Percentiles rank a stretch among this genome's conserved stretches.
These are phyloP conservation scores for Clausena lansium DNA, from an alignment of 345 rosid species.

Conservation along the genomic window DNA sequence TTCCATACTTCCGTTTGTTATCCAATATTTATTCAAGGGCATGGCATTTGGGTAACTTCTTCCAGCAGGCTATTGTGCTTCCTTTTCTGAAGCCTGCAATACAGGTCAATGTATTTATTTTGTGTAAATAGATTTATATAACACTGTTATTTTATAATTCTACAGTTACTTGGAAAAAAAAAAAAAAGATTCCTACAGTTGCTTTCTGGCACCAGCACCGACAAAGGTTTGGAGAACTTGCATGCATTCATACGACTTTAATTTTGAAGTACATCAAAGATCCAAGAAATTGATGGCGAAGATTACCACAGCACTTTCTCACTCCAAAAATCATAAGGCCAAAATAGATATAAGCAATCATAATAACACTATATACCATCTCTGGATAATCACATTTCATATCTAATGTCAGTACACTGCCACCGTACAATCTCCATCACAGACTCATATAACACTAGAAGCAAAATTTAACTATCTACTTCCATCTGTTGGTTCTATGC, in stretches of 20 bases:
- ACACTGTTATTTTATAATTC: not conserved
- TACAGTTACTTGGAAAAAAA: not conserved
- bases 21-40: not conserved
- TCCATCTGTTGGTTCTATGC: constrained; percentile 33
- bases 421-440: constrained; percentile 8
- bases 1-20: not conserved
- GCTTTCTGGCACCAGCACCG: not conserved
- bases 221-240: not conserved
- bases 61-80: not conserved
- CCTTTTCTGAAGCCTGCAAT: not conserved
- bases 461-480: constrained; percentile 21
- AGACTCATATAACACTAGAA: not conserved
- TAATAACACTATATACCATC: not conserved
- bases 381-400: constrained; percentile 3
- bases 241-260: not conserved
- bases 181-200: not conserved
- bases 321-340: not conserved
- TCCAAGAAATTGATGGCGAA: not conserved
- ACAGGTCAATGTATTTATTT: not conserved
- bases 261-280: not conserved
- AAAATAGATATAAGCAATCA: not conserved
- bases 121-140: not conserved
- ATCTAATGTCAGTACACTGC: not conserved
- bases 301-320: not conserved
- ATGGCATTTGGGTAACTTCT: not conserved